Conservation (phyloP, 148 eudicot species). For the Hydrangea macrophylla region DNA sequence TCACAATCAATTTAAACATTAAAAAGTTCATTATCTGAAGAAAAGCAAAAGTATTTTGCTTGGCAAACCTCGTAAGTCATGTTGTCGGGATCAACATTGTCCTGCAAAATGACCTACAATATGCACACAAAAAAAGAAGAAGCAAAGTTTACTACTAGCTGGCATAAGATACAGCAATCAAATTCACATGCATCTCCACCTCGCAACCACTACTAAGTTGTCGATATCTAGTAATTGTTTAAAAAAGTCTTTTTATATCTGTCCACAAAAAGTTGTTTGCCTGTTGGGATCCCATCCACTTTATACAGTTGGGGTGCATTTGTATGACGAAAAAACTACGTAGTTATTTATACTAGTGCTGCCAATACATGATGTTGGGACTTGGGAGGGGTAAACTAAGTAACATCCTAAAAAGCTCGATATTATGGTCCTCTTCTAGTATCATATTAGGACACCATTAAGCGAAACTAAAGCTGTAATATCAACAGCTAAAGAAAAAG, state of each 20-base stretch:
- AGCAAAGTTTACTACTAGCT: background rate
- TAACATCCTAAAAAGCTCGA: too few species aligned
- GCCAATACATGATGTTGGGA: too few species aligned
- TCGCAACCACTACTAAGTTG: too few species aligned
- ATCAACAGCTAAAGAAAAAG: background rate
- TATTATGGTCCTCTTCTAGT: background rate
- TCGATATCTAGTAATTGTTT: too few species aligned
- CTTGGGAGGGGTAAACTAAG: background rate
- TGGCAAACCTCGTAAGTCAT: slow-evolving; percentile 75
- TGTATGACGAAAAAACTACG: too few species aligned
- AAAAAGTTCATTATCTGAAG: background rate
- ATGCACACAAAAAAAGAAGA: slow-evolving; percentile 13
- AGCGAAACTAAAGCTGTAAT: background rate
- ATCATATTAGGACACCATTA: background rate
- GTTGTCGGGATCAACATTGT: slow-evolving; percentile 63
- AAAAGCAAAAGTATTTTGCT: background rate
- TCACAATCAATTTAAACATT: background rate
- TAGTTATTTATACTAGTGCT: too few species aligned
- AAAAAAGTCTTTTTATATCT: too few species aligned
- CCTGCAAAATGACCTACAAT: slow-evolving; percentile 52
- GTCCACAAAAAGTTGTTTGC: too few species aligned
- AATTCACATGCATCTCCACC: background rate
- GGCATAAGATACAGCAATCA: background rate
- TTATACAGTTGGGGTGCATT: too few species aligned
- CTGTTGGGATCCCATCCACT: too few species aligned